Conservation (phyloP, 2,329 filamentous ascomycete genomes). For the Pyrenophora teres region DNA sequence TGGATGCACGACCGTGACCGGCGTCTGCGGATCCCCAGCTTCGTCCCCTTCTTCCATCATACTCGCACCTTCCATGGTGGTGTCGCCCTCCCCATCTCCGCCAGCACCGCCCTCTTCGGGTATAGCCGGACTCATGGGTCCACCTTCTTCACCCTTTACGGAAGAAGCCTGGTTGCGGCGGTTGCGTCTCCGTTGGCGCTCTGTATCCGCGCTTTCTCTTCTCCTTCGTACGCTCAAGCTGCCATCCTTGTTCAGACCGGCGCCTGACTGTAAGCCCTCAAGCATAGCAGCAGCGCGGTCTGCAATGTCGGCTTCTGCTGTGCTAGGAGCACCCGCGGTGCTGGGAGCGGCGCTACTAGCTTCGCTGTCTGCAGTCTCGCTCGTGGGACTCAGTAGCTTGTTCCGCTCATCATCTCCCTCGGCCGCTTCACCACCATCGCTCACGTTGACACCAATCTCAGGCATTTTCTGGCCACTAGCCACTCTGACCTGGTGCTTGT, state of each 20-base stretch:
- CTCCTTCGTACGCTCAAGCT: constrained; percentile 63
- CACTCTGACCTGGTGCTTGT: constrained; percentile 85
- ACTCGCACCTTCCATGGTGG: too few species aligned
- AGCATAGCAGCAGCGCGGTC: constrained; percentile 82
- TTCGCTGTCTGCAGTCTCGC: constrained; percentile 38
- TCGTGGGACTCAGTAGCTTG: constrained; percentile 56
- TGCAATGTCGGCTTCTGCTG: constrained; percentile 68
- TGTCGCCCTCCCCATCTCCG: constrained; percentile 10
- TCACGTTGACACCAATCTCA: constrained; percentile 64
- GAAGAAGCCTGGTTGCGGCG: constrained; percentile 50
- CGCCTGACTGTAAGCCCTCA: constrained; percentile 73
- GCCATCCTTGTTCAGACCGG: constrained; percentile 54
- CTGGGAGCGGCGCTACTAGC: constrained; percentile 26
- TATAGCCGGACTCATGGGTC: constrained; percentile 39
- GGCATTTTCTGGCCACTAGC: constrained; percentile 89
- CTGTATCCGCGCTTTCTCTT: constrained; percentile 78
- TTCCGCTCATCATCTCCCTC: constrained; percentile 49
- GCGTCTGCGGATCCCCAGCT: constrained; percentile 24
- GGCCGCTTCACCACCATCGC: constrained; percentile 27
- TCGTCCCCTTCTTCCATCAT: constrained; percentile 14
- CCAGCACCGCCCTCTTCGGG: constrained; percentile 30
- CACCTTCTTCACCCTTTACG: constrained; percentile 38
- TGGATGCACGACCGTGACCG: constrained; percentile 45
- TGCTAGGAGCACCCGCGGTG: constrained; percentile 45
- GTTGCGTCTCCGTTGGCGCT: constrained; percentile 70